These are phyloP conservation scores for Lactuca sativa DNA, from an alignment of 129 eudicot genomes.

Conservation along the genomic window DNA sequence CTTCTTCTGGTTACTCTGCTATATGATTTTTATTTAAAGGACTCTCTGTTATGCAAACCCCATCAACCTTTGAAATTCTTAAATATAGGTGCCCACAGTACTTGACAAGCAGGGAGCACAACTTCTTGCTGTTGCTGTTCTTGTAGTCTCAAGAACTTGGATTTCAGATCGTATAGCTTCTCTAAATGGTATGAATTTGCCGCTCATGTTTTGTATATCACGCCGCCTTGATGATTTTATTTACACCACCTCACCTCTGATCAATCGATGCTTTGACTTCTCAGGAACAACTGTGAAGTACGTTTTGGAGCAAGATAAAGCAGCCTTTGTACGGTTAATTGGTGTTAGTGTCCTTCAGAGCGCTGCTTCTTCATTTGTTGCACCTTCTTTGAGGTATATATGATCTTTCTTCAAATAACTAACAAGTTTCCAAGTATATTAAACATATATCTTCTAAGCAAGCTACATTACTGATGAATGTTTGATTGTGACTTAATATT, in stretches of 20 bases:
- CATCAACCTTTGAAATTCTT: slow-evolving; percentile 32
- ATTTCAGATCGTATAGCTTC: slow-evolving; percentile 98
- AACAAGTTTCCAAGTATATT: background rate
- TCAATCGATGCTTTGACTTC: slow-evolving; percentile 18
- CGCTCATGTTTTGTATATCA: background rate
- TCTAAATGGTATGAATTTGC: slow-evolving; percentile 62
- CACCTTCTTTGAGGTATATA: slow-evolving; percentile 91
- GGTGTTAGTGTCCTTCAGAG: slow-evolving; percentile 94
- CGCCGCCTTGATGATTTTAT: background rate
- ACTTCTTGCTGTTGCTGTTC: slow-evolving; percentile 85
- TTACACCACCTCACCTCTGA: background rate
- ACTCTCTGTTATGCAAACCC: background rate
- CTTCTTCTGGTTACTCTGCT: background rate
- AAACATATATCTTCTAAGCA: background rate
- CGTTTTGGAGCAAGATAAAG: slow-evolving; percentile 95
- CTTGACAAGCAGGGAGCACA: slow-evolving; percentile 96
- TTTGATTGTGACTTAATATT: slow-evolving; percentile 9
- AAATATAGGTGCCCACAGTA: slow-evolving; percentile 83
- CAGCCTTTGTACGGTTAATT: slow-evolving; percentile 79
- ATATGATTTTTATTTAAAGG: too few species aligned
- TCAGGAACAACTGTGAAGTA: slow-evolving; percentile 93
- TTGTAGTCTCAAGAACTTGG: slow-evolving; percentile 92
- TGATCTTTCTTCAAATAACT: background rate
- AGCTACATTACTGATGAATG: background rate
- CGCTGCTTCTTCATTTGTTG: slow-evolving; percentile 96